A percentile compares a stretch with the other conserved stretches of the same genome.
Conservation (phyloP, 345 rosid species). For the Linum lewisii region DNA sequence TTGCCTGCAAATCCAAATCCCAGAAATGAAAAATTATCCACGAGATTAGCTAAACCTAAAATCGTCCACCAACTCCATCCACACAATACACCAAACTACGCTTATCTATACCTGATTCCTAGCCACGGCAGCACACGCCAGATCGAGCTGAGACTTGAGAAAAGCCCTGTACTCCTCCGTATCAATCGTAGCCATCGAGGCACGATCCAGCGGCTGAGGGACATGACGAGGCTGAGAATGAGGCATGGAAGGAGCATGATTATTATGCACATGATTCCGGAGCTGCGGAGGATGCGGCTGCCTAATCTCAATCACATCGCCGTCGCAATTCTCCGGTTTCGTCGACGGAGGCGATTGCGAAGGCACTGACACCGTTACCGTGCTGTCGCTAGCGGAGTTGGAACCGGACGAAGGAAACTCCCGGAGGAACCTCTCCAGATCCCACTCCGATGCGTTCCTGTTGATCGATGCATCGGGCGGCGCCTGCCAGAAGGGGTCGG, state of each 20-base stretch:
- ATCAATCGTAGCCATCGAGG: constrained; percentile 25
- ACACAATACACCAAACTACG: neutral
- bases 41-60: neutral
- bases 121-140: constrained; percentile 79
- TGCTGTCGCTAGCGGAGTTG: constrained; percentile 24
- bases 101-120: constrained; percentile 35
- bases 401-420: constrained; percentile 31
- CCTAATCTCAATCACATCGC: constrained; percentile 37
- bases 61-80: neutral
- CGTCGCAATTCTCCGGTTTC: constrained; percentile 25
- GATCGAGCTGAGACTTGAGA: constrained; percentile 58
- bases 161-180: constrained; percentile 40
- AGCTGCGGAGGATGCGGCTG: constrained; percentile 10
- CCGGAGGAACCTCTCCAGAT: constrained; percentile 41
- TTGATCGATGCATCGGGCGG: constrained; percentile 40
- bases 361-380: constrained; percentile 18
- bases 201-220: constrained; percentile 20
- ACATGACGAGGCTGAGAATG: constrained; percentile 15
- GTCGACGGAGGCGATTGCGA: constrained; percentile 33
- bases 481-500: constrained; percentile 51
- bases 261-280: neutral
- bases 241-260: neutral
- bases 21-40: neutral
- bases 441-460: constrained; percentile 71
- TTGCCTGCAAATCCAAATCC: constrained; percentile 27